A percentile compares a stretch with the other conserved stretches of the same genome.
These are phyloP conservation scores for Penicillium psychrosexuale DNA, from an alignment of 2,329 filamentous ascomycete species.

Conservation along the genomic window DNA sequence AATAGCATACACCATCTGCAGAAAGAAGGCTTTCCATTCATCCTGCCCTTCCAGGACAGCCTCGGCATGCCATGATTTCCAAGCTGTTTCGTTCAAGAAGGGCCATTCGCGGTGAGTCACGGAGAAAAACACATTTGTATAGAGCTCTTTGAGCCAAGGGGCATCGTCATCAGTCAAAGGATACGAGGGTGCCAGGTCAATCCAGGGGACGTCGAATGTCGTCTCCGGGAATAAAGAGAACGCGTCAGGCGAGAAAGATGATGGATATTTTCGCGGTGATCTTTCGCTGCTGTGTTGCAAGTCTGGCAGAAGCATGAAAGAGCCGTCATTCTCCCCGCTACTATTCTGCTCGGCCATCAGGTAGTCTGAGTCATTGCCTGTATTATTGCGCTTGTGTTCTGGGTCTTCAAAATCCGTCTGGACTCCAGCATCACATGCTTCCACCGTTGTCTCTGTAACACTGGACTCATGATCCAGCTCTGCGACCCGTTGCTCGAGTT, in stretches of 20 bases:
- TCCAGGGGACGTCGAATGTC: slow-evolving; percentile 16
- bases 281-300: not conserved
- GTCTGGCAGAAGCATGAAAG: slow-evolving; percentile 3
- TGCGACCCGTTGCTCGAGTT: slow-evolving; percentile 22
- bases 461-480: slow-evolving; percentile 16
- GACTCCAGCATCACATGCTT: slow-evolving; percentile 21
- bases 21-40: slow-evolving; percentile 27
- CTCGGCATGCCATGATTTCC: slow-evolving; percentile 24
- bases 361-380: not conserved
- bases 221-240: slow-evolving; percentile 11
- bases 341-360: not conserved
- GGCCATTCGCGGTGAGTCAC: slow-evolving; percentile 29
- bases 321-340: not conserved
- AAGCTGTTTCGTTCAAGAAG: slow-evolving; percentile 23
- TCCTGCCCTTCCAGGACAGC: slow-evolving; percentile 10
- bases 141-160: slow-evolving; percentile 24
- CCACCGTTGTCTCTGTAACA: not conserved
- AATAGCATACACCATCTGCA: slow-evolving; percentile 29
- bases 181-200: slow-evolving; percentile 11
- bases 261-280: not conserved
- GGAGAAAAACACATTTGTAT: slow-evolving; percentile 27
- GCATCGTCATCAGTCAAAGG: slow-evolving; percentile 12
- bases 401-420: slow-evolving; percentile 20
- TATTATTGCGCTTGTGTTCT: not conserved
- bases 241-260: slow-evolving; percentile 6